phyloP scores from a whole-genome alignment of 2,329 filamentous ascomycete species.

The Sarocladium kiliense region DNA sequence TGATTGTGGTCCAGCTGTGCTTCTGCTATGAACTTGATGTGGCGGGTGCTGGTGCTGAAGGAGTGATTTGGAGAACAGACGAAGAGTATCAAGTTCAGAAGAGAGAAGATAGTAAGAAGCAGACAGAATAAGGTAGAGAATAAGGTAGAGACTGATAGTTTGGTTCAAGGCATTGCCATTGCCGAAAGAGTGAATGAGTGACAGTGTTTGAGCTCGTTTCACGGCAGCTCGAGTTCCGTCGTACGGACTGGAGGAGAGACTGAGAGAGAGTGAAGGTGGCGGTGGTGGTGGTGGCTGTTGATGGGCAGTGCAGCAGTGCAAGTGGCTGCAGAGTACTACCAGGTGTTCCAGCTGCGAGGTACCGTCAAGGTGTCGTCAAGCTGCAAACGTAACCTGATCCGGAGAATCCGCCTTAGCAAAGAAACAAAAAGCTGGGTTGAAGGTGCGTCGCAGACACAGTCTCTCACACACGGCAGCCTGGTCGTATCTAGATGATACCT shows the following conservation, averaged over 20 bases:
- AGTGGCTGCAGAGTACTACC: neutral
- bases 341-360: neutral
- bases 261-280: neutral
- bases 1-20: too few species aligned
- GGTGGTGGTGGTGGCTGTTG: neutral
- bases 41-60: too few species aligned
- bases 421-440: neutral
- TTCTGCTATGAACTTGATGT: too few species aligned
- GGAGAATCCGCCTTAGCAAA: neutral
- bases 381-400: neutral
- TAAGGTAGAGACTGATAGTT: neutral
- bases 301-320: neutral
- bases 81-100: neutral
- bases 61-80: neutral
- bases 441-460: neutral
- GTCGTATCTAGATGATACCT: neutral
- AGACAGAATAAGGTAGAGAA: too few species aligned
- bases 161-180: neutral
- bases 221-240: slow-evolving; percentile 8
- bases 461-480: neutral
- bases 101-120: too few species aligned
- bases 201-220: slow-evolving; percentile 8
- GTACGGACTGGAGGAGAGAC: neutral
- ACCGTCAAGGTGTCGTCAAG: neutral
- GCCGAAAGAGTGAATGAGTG: slow-evolving; percentile 8